These are phyloP conservation scores for Xylaria hypoxylon DNA, from an alignment of 2,329 filamentous ascomycete genomes.

Conservation along the genomic window DNA sequence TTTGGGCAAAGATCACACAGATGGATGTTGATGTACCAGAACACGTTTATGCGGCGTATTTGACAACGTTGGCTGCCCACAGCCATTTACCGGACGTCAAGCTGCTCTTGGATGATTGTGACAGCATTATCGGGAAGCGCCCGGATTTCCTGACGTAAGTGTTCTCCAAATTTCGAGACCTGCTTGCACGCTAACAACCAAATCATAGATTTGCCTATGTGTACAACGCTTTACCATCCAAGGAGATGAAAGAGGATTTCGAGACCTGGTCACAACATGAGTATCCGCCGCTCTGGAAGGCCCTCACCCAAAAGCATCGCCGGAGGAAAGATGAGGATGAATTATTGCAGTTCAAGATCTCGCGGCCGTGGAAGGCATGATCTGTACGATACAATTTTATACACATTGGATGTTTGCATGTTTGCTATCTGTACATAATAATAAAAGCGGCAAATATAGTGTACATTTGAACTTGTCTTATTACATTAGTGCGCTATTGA, in stretches of 20 bases:
- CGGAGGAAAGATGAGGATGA: slow-evolving; percentile 58
- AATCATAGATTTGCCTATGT: slow-evolving; percentile 72
- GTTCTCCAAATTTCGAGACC: not conserved
- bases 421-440: slow-evolving; percentile 50
- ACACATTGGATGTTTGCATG: slow-evolving; percentile 40
- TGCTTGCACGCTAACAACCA: slow-evolving; percentile 34
- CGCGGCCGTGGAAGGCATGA: slow-evolving; percentile 62
- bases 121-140: slow-evolving; percentile 65
- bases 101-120: slow-evolving; percentile 73
- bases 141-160: slow-evolving; percentile 48
- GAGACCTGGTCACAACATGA: slow-evolving; percentile 78
- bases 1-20: slow-evolving; percentile 77
- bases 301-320: slow-evolving; percentile 67
- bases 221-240: slow-evolving; percentile 78
- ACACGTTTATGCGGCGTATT: slow-evolving; percentile 79
- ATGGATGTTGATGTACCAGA: slow-evolving; percentile 84
- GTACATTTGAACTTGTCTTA: slow-evolving; percentile 41
- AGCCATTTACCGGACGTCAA: slow-evolving; percentile 76
- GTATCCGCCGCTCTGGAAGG: slow-evolving; percentile 76
- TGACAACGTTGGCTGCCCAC: slow-evolving; percentile 79
- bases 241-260: slow-evolving; percentile 74
- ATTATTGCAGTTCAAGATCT: slow-evolving; percentile 62
- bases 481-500: slow-evolving; percentile 31
- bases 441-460: slow-evolving; percentile 41
- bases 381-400: slow-evolving; percentile 51